A percentile compares a stretch with the other conserved stretches of the same genome.
Conservation (phyloP, 176 grass and related monocot genomes). For the Paspalum notatum region DNA sequence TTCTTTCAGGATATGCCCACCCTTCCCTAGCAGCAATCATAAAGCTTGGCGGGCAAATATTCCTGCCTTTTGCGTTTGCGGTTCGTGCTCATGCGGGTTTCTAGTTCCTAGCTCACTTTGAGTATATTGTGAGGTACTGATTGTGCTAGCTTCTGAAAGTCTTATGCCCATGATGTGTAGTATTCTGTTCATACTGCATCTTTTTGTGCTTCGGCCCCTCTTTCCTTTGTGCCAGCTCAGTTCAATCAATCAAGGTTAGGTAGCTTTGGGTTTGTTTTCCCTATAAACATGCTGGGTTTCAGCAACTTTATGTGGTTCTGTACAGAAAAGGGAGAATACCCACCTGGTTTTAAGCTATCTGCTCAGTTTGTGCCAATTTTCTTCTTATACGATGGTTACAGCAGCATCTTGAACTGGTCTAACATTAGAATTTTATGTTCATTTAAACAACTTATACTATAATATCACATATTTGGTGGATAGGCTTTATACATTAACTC, state of each 20-base stretch:
- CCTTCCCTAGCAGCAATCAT: not conserved
- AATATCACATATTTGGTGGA: not conserved
- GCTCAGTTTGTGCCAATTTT: not conserved
- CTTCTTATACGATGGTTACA: slow-evolving; percentile 22
- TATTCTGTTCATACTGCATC: slow-evolving; percentile 26
- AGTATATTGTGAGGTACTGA: slow-evolving; percentile 30
- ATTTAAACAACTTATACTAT: slow-evolving; percentile 8
- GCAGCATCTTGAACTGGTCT: slow-evolving; percentile 21
- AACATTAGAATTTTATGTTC: not conserved
- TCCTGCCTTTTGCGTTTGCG: slow-evolving; percentile 4
- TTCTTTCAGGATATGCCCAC: slow-evolving; percentile 14
- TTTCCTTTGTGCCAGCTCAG: not conserved
- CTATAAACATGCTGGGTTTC: slow-evolving; percentile 22
- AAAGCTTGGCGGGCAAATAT: not conserved
- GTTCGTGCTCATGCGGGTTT: not conserved
- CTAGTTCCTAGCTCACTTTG: not conserved
- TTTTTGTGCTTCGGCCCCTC: not conserved
- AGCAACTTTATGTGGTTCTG: not conserved
- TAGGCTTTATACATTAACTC: slow-evolving; percentile 9
- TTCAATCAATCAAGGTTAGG: slow-evolving; percentile 18
- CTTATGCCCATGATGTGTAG: not conserved
- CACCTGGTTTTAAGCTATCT: slow-evolving; percentile 11
- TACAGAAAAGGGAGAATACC: not conserved
- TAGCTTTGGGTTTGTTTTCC: not conserved
- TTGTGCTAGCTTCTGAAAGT: slow-evolving; percentile 1